Base-by-base conservation (phyloP, 2,329 filamentous ascomycete genomes). In the Microcera coccophila region DNA sequence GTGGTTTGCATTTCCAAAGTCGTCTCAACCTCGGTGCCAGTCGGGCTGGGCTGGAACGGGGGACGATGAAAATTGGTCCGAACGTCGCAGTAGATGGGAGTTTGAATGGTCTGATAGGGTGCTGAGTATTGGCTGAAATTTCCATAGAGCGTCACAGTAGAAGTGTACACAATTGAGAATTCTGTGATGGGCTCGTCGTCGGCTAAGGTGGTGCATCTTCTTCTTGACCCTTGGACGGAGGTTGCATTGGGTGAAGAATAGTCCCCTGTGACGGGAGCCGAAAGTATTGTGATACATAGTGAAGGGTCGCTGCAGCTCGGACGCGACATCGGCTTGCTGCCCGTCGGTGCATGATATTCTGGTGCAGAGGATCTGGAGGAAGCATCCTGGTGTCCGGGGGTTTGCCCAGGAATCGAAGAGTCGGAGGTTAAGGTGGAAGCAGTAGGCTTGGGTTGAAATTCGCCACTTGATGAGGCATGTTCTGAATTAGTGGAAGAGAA, bases 141-240 rank as follows among this genome's bases (percentile, higher is more conserved):
- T 14, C 69, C 73, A 8, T 57, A 65, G 57, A 75, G 73, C 15
- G 75, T 78, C 38, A 71, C 62, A 2, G 75, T 78, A 17, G 69
- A 62, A 3, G 73, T 75, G 59, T 77, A 67, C 15, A 75, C 57
- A 26, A 77, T 63, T 3, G 67, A 70, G 57, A 68, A 74, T 9
- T 67, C 54, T 1, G 63, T 71, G 4, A 66, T 46, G 5, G 60
- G 58, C 34, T 67, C 62, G 15, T 55, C 44, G 3, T 44, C 42
- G 5, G 50, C 39, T 0, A 63, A 42, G n/a, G 55, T 53, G 11
- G 63, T 69, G 49, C 70, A 72, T 5, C 8, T 15, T 9, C 16
- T 35, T 5, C 16, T 35, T 4, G 33, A 7, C 20, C 8, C 8
- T 35, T 7, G 8, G 5, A 15, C 7, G 29, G 15, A 8, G 9